A percentile compares a stretch with the other conserved stretches of the same genome.
phyloP scores from a whole-genome alignment of 495 filamentous ascomycete species.

The Neurospora discreta region DNA sequence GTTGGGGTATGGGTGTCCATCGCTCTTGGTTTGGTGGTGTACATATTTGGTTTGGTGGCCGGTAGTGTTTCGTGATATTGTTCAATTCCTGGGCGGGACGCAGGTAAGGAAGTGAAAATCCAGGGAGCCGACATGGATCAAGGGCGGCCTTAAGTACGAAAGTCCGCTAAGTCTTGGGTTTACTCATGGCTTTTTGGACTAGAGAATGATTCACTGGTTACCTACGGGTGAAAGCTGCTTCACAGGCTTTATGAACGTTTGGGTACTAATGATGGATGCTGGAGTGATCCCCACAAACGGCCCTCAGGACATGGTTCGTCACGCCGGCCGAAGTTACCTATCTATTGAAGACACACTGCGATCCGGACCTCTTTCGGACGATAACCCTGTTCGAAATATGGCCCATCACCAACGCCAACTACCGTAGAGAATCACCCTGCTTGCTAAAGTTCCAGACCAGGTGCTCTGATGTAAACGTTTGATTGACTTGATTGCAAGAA shows the following conservation, averaged over 20 bases:
- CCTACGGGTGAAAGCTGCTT: not conserved
- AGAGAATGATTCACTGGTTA: not conserved
- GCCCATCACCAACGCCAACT: not conserved
- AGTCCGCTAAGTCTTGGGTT: not conserved
- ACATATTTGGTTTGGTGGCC: not conserved
- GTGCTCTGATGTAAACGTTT: too few species aligned
- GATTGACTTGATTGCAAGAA: too few species aligned
- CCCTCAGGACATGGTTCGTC: not conserved
- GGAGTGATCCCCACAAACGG: not conserved
- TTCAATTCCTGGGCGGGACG: not conserved
- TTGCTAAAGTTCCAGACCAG: too few species aligned
- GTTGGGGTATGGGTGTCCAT: not conserved
- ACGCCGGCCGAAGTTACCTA: not conserved
- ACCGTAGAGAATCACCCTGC: too few species aligned
- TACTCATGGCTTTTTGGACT: not conserved
- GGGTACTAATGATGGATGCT: not conserved
- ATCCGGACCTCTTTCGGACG: not conserved
- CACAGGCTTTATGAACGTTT: not conserved
- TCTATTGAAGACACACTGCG: not conserved
- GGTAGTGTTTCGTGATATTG: not conserved
- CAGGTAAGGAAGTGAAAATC: not conserved
- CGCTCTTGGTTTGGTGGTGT: rapidly evolving
- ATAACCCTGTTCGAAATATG: not conserved
- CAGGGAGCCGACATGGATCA: too few species aligned
- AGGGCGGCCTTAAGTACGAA: not conserved